These are phyloP conservation scores for Ramalina intermedia DNA, from an alignment of 495 filamentous ascomycete species.

Conservation along the genomic window DNA sequence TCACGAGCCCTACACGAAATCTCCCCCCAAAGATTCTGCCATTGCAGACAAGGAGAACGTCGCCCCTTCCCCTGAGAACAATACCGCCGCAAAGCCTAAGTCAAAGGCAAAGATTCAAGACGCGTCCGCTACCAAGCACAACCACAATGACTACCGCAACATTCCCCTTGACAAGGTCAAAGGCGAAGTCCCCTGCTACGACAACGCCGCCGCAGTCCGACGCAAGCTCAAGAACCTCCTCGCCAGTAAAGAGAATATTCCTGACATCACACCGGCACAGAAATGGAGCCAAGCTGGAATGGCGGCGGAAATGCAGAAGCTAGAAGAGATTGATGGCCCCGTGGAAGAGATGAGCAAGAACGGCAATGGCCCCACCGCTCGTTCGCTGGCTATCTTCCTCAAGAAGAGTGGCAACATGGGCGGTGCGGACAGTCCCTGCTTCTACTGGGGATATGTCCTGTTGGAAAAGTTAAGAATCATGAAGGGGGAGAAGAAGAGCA, in stretches of 20 bases:
- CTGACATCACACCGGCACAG: constrained; percentile 1
- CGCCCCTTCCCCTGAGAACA: constrained; percentile 3
- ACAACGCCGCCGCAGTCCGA: constrained; percentile 12
- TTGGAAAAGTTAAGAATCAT: constrained; percentile 11
- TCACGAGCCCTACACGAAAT: constrained; percentile 9
- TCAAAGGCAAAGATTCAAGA: neutral
- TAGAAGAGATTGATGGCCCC: constrained; percentile 3
- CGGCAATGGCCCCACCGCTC: constrained; percentile 1
- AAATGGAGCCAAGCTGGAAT: constrained; percentile 12
- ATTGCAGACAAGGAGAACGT: constrained; percentile 12
- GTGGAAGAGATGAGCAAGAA: constrained; percentile 5
- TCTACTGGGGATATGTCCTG: constrained; percentile 12
- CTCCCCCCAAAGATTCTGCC: constrained; percentile 1
- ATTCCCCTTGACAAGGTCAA: constrained; percentile 8
- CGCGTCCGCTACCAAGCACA: neutral
- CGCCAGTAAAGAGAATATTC: constrained; percentile 6
- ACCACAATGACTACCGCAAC: constrained; percentile 9
- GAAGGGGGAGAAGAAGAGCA: constrained; percentile 13
- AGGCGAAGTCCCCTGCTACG: constrained; percentile 14
- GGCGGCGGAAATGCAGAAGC: constrained; percentile 9
- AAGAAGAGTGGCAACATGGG: constrained; percentile 13
- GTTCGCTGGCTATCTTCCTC: constrained; percentile 1
- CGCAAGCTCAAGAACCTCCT: constrained; percentile 13
- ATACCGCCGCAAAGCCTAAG: neutral
- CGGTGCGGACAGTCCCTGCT: constrained; percentile 11